Percentiles rank a stretch among this genome's conserved stretches.
Evolutionary conservation across 352 stramenopile genomes (phyloP).

Genomic region (Pythium utonaiense): DNA sequence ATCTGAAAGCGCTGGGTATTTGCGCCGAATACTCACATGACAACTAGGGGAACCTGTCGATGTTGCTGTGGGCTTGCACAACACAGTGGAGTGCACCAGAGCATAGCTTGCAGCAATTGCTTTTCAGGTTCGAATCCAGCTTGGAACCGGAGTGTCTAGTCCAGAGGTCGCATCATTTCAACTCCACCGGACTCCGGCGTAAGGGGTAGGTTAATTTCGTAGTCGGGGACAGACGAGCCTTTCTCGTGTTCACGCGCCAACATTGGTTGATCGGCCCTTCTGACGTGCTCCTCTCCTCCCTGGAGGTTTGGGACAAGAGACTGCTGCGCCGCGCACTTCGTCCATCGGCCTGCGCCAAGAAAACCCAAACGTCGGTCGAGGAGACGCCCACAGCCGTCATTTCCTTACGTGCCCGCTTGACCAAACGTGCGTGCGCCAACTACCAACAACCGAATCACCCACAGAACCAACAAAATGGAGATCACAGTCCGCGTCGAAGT

Average conservation of each 20-base stretch:
- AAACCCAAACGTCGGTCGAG: background rate
- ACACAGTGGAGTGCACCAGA: too few relatives aligned
- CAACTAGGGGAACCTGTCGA: too few relatives aligned
- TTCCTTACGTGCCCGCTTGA: background rate
- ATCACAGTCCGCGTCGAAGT: conserved; percentile 79
- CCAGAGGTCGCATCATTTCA: too few relatives aligned
- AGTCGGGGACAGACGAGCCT: background rate
- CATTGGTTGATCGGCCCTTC: conserved; percentile 5
- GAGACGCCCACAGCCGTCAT: background rate
- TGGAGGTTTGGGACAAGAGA: background rate
- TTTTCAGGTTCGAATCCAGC: too few relatives aligned
- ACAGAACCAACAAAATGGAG: conserved; percentile 38
- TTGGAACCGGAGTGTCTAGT: too few relatives aligned
- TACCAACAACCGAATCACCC: background rate
- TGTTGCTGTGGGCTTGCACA: too few relatives aligned
- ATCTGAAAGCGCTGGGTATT: too few relatives aligned
- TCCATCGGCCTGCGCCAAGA: background rate
- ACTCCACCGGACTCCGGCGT: too few relatives aligned
- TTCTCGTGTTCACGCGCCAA: conserved; percentile 3
- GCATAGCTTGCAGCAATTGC: too few relatives aligned
- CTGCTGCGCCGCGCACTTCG: background rate
- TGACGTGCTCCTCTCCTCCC: background rate
- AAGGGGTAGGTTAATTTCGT: background rate
- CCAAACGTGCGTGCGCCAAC: background rate
- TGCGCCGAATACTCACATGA: too few relatives aligned